A percentile compares a stretch with the other conserved stretches of the same genome.
These are phyloP conservation scores for Aspergillus caelatus DNA, from an alignment of 2,329 filamentous ascomycete genomes.

Conservation along the genomic window DNA sequence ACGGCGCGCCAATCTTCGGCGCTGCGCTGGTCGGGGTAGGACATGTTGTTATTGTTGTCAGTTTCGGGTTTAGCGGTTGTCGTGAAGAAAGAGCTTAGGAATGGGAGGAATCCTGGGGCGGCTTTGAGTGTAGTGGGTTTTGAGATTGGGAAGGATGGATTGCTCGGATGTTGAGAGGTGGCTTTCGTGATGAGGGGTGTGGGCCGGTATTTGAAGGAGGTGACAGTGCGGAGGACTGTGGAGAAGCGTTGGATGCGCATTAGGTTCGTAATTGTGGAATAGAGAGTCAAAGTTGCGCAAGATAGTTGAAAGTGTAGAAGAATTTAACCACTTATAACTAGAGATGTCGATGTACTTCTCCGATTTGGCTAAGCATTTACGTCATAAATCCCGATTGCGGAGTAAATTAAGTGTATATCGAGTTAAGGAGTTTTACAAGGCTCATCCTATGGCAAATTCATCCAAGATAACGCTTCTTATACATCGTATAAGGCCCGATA, in stretches of 20 bases:
- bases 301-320: neutral
- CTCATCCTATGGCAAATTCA: neutral
- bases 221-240: slow-evolving; percentile 22
- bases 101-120: slow-evolving; percentile 80
- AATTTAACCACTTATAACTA: neutral
- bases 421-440: neutral
- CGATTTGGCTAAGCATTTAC: neutral
- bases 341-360: neutral
- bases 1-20: slow-evolving; percentile 89
- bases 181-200: slow-evolving; percentile 24
- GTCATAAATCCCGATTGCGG: neutral
- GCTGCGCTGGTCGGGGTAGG: slow-evolving; percentile 77
- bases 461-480: neutral
- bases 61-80: slow-evolving; percentile 56
- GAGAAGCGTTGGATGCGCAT: slow-evolving; percentile 31
- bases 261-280: slow-evolving; percentile 10
- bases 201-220: slow-evolving; percentile 22
- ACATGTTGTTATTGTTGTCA: slow-evolving; percentile 39
- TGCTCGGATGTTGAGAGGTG: slow-evolving; percentile 4
- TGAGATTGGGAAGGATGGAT: slow-evolving; percentile 27
- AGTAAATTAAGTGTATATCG: neutral
- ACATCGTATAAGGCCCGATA: neutral
- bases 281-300: neutral
- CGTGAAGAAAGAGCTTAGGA: slow-evolving; percentile 75
- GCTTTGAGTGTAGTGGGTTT: slow-evolving; percentile 54